Base-by-base conservation (phyloP, 2,329 filamentous ascomycete genomes). In the Stylonectria norvegica region DNA sequence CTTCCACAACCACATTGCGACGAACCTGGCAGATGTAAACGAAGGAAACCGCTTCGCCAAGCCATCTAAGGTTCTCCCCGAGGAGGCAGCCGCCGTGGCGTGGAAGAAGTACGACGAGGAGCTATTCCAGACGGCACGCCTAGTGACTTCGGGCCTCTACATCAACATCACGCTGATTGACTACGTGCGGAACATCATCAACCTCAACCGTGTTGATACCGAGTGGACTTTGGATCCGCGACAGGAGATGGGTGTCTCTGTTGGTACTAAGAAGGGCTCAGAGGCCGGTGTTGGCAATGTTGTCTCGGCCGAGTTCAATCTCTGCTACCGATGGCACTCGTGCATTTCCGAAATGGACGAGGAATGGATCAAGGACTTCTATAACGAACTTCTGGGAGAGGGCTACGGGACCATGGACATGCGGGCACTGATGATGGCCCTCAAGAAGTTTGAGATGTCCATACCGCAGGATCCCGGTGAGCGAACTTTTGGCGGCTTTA, bases 311-410 rank as follows among this genome's bases (percentile, higher is more conserved):
- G 89, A 95, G 67, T 95, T 95, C 72, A 94, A 93, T 58, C 73
- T 95, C 8, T 85, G 86, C 51, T 94, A 95, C 62, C 76, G 88
- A 48, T 94, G 88, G 87, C 88, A 94, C 67, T 88, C 86, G 3
- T 82, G 84, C 52, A 86, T 93, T 52, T 79, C 59, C 0, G 76
- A 80, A 42, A 81, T 78, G 48, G 89, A 95, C 55, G 88, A 93
- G 57, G 73, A 81, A 50, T 94, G 88, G 87, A 85, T 88, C 16
- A 75, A 89, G 52, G 71, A 83, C 10, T 74, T 86, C 45, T 89
- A 86, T 57, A 62, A 67, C 2, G 66, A 77, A 29, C 62, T 87
- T 2, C 81, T 89, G 0, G 64, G 64, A 1, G 58, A 64, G 48
- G 74, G 75, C 34, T 80, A 81, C 41, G 57, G 72, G 30, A 64